Percentiles rank a stretch among this genome's conserved stretches.
These are phyloP conservation scores for Taphrina deformans DNA, from an alignment of 1,139 yeast species.

Conservation along the genomic window DNA sequence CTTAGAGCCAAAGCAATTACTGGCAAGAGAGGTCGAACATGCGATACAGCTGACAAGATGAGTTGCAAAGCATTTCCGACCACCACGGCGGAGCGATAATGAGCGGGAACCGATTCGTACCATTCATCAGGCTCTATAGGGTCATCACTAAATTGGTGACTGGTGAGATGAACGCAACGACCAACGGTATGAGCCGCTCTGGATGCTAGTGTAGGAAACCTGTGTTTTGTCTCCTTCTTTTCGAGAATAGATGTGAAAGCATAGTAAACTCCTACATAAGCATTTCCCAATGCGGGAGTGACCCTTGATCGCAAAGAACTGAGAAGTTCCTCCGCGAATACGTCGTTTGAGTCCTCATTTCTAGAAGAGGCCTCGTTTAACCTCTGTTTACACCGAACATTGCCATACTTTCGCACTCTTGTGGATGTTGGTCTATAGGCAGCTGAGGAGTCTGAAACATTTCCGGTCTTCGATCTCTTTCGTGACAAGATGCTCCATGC, in stretches of 20 bases:
- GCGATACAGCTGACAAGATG: not conserved
- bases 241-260: constrained; percentile 24
- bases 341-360: not conserved
- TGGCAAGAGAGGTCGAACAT: constrained; percentile 15
- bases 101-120: constrained; percentile 28
- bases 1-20: constrained; percentile 6
- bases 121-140: constrained; percentile 28
- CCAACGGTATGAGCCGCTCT: constrained; percentile 27
- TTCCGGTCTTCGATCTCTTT: not conserved
- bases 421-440: not conserved
- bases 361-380: not conserved
- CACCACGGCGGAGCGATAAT: constrained; percentile 4
- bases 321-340: not conserved
- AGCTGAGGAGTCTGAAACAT: not conserved
- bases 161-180: constrained; percentile 19
- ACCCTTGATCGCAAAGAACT: not conserved
- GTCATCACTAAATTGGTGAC: not conserved
- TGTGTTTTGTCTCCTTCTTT: not conserved
- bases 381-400: not conserved
- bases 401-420: constrained; percentile 17
- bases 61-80: constrained; percentile 30
- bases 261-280: constrained; percentile 24
- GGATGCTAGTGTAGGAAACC: constrained; percentile 5
- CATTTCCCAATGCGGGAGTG: constrained; percentile 16
- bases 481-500: constrained; percentile 6